phyloP scores from a whole-genome alignment of 306 rosid species.

The Luffa acutangula region DNA sequence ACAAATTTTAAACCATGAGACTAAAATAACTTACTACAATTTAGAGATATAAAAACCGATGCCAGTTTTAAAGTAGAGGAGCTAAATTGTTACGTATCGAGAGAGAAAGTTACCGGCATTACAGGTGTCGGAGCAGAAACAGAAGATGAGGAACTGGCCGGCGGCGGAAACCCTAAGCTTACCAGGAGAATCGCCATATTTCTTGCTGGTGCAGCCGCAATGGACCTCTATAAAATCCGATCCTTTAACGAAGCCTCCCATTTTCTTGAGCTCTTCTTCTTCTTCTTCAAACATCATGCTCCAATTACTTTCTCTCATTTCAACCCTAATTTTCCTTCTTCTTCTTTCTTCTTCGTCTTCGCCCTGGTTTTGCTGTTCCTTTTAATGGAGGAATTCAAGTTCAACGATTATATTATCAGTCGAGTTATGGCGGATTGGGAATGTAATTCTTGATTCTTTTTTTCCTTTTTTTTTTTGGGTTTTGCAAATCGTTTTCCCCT shows the following conservation, averaged over 20 bases:
- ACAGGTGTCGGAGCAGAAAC: constrained; percentile 18
- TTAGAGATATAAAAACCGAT: no score
- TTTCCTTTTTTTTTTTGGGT: not conserved
- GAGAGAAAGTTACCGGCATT: constrained; percentile 12
- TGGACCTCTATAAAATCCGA: constrained; percentile 22
- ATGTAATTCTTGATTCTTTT: no score
- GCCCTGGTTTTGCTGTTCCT: not conserved
- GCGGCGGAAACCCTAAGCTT: constrained; percentile 15
- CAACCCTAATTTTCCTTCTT: not conserved
- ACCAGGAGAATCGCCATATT: constrained; percentile 27
- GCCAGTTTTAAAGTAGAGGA: no score
- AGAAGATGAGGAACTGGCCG: constrained; percentile 26
- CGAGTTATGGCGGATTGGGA: no score
- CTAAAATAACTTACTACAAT: no score
- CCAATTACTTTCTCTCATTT: not conserved
- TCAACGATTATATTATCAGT: no score
- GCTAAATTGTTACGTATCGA: no score
- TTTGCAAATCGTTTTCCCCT: not conserved
- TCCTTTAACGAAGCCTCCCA: constrained; percentile 18
- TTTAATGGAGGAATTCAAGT: not conserved
- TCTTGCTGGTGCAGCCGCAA: constrained; percentile 37
- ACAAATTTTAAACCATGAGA: no score
- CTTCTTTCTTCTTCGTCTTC: not conserved
- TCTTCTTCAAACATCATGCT: constrained; percentile 13
- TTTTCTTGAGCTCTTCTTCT: constrained; percentile 7